Percentiles rank a stretch among this genome's conserved stretches.
These are phyloP conservation scores for Chrysosphaeria jannelii DNA, from an alignment of 2,329 filamentous ascomycete species.

Conservation along the genomic window DNA sequence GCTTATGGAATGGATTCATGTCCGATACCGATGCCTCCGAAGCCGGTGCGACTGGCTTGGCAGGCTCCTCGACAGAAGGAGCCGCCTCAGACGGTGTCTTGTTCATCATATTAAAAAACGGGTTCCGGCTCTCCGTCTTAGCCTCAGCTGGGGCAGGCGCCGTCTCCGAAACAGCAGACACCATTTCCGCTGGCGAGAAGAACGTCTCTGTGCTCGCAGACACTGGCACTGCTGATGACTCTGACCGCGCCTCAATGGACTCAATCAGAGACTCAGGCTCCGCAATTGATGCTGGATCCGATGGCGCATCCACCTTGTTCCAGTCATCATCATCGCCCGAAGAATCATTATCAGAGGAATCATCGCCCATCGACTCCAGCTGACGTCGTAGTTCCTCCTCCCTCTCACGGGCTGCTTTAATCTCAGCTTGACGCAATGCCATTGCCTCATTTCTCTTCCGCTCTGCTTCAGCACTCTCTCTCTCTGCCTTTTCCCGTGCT, in stretches of 20 bases:
- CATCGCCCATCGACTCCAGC: slow-evolving; percentile 44
- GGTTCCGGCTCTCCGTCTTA: slow-evolving; percentile 67
- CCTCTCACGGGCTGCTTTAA: slow-evolving; percentile 69
- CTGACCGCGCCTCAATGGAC: slow-evolving; percentile 13
- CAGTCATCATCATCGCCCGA: slow-evolving; percentile 55
- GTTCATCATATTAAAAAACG: slow-evolving; percentile 73
- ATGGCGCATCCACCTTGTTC: slow-evolving; percentile 33
- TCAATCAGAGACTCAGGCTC: slow-evolving; percentile 20
- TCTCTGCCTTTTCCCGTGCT: slow-evolving; percentile 56
- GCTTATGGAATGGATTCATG: slow-evolving; percentile 84
- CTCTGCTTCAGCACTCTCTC: too few species aligned
- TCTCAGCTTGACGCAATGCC: slow-evolving; percentile 62
- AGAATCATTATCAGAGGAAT: slow-evolving; percentile 19
- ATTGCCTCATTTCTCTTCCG: too few species aligned
- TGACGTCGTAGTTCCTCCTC: slow-evolving; percentile 74
- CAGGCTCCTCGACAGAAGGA: slow-evolving; percentile 11
- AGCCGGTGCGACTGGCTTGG: slow-evolving; percentile 7
- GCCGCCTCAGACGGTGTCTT: slow-evolving; percentile 14
- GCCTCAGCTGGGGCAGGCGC: too few species aligned
- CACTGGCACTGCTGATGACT: slow-evolving; percentile 1
- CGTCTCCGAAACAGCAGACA: too few species aligned
- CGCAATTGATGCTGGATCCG: slow-evolving; percentile 21
- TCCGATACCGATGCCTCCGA: slow-evolving; percentile 16
- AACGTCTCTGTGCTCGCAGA: slow-evolving; percentile 15
- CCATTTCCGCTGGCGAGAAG: slow-evolving; percentile 22